Percentiles rank a stretch among this genome's conserved stretches.
These are phyloP conservation scores for Mariannaea elegans DNA, from an alignment of 2,329 filamentous ascomycete genomes.

Conservation along the genomic window DNA sequence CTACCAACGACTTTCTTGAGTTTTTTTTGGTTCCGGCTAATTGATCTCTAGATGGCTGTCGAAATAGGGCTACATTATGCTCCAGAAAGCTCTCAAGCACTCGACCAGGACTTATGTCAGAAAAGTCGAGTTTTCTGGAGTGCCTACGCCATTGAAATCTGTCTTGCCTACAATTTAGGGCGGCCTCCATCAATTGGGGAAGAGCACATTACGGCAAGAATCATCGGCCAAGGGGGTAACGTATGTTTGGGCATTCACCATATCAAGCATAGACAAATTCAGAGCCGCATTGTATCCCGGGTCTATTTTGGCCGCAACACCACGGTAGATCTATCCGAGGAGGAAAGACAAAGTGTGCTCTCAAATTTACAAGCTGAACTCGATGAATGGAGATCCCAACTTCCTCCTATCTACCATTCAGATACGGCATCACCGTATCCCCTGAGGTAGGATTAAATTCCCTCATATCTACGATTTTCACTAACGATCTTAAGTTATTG, in stretches of 20 bases:
- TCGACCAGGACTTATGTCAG: background rate
- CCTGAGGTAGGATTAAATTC: background rate
- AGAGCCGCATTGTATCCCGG: background rate
- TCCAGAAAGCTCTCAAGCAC: background rate
- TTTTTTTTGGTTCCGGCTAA: background rate
- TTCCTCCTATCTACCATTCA: background rate
- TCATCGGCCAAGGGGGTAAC: background rate
- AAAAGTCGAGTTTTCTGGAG: slow-evolving; percentile 14
- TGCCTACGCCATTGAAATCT: slow-evolving; percentile 16
- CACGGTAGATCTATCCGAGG: background rate
- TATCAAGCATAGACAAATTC: slow-evolving; percentile 6
- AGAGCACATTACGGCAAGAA: slow-evolving; percentile 12
- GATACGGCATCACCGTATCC: background rate
- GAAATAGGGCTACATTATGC: slow-evolving; percentile 6
- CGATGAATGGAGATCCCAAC: background rate
- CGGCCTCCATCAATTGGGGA: slow-evolving; percentile 17
- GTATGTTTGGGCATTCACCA: background rate
- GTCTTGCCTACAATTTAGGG: slow-evolving; percentile 18
- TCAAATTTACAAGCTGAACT: background rate
- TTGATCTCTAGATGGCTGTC: background rate
- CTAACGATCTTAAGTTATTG: slow-evolving; percentile 6
- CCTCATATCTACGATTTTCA: fast-evolving
- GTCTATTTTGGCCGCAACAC: background rate
- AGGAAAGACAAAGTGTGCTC: background rate
- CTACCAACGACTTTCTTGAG: background rate